Base-by-base conservation (phyloP, 75 land plant species). In the Azolla pinnata region DNA sequence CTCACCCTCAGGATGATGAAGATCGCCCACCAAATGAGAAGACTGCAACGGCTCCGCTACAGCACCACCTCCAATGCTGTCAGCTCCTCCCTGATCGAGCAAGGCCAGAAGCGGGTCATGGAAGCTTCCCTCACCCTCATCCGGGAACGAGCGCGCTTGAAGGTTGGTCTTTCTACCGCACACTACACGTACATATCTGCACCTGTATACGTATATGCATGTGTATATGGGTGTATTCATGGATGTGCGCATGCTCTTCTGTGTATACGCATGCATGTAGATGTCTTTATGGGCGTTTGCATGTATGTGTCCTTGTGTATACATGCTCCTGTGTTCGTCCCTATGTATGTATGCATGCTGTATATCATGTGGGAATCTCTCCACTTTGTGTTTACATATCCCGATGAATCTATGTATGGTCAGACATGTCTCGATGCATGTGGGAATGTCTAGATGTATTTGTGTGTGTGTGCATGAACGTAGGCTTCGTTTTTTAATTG, bases 51-150 rank as follows among this genome's bases (percentile, higher is more conserved):
- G n/a, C n/a, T n/a, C n/a, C n/a, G n/a, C n/a, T n/a, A n/a, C n/a
- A n/a, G n/a, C n/a, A n/a, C n/a, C n/a, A n/a, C n/a, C n/a, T n/a
- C n/a, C n/a, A n/a, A n/a, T n/a, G n/a, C n/a, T n/a, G n/a, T n/a
- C n/a, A n/a, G n/a, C n/a, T 46, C 67, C 9, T 59, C 44, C 0
- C 20, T 72, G 67, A 53, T 88, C 54, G 83, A 75, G 45, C 77
- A 86, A 12, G 87, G 87, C 35, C 98, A 89, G 63, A 65, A 75
- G 25, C 81, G 96, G 23, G 87, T 93, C 21, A 81, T 88, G 30
- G 98, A 89, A 28, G 98, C 98, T 51, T 93, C 98, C 18, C 87
- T 93, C 2, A 93, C 98, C 44, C 77, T 93, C 2, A 90, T 93
- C 35, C 82, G 96, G 1, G 98, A 89, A 62, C 77, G 96, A n/a